Evolutionary conservation across 169 alveolate genomes (phyloP).

Genomic region (Plasmodium sp.): DNA sequence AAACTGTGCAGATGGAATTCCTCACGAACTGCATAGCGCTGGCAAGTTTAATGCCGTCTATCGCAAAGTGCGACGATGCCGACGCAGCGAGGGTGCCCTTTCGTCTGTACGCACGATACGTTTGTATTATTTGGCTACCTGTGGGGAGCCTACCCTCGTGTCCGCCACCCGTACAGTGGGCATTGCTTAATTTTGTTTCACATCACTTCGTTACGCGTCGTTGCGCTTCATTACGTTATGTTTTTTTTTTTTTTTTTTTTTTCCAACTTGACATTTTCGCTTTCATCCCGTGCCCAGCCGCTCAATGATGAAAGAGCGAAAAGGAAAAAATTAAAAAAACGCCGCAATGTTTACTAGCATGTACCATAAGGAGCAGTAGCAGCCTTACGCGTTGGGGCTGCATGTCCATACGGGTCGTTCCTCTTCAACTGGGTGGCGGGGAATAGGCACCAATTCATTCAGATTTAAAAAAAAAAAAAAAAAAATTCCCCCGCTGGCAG

Average conservation of each 20-base stretch:
- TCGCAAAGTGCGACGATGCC: not conserved
- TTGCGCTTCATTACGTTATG: not conserved
- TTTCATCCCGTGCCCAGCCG: not conserved
- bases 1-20: not conserved
- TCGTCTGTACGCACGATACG: not conserved
- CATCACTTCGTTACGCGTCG: not conserved
- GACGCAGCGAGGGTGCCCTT: not conserved
- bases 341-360: not conserved
- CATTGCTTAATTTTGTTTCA: not conserved
- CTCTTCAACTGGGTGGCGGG: not conserved
- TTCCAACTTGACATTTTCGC: not conserved
- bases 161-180: not conserved
- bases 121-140: not conserved
- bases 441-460: not conserved
- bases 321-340: not conserved
- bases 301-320: not conserved
- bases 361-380: not conserved
- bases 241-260: not conserved
- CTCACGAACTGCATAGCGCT: not conserved
- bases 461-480: not conserved
- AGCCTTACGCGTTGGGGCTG: not conserved
- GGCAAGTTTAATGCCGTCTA: not conserved
- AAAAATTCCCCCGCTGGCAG: not conserved
- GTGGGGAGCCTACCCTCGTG: not conserved
- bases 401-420: not conserved